These are phyloP conservation scores for Monosporozyma aquatica DNA, from an alignment of 805 yeast species.

Conservation along the genomic window DNA sequence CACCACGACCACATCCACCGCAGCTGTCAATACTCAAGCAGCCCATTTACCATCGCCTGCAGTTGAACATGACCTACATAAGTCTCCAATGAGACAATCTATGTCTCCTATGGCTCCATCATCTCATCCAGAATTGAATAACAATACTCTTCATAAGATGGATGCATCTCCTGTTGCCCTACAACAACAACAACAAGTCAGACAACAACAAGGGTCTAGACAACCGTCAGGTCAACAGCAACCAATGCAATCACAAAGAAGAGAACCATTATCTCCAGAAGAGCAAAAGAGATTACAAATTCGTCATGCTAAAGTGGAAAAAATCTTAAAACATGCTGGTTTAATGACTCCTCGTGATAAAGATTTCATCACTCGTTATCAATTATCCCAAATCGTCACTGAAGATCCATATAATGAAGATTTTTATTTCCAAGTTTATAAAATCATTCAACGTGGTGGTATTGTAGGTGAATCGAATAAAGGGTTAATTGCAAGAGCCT, in stretches of 20 bases:
- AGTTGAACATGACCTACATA: neutral
- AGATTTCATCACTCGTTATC: conserved; percentile 89
- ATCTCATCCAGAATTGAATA: neutral
- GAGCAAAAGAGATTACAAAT: conserved; percentile 57
- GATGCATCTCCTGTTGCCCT: too few relatives aligned
- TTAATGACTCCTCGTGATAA: conserved; percentile 96
- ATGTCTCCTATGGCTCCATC: conserved; percentile 1
- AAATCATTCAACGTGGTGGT: conserved; percentile 52
- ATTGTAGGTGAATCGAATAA: conserved; percentile 38
- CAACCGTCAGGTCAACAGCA: conserved; percentile 22
- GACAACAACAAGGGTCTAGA: conserved; percentile 19
- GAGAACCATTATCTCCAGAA: conserved; percentile 51
- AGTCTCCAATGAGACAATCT: conserved; percentile 1
- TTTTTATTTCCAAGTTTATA: conserved; percentile 88
- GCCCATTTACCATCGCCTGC: neutral
- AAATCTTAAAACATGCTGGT: conserved; percentile 76
- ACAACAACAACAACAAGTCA: conserved; percentile 3
- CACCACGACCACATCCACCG: too few relatives aligned
- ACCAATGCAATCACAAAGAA: conserved; percentile 14
- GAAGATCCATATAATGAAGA: conserved; percentile 97
- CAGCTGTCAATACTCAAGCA: too few relatives aligned
- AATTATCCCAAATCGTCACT: conserved; percentile 88
- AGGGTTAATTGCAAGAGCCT: conserved; percentile 85
- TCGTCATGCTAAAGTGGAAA: conserved; percentile 66
- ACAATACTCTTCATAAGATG: neutral